Evolutionary conservation across 495 filamentous ascomycete genomes (phyloP).

Genomic region (Aspergillus indologenus): DNA sequence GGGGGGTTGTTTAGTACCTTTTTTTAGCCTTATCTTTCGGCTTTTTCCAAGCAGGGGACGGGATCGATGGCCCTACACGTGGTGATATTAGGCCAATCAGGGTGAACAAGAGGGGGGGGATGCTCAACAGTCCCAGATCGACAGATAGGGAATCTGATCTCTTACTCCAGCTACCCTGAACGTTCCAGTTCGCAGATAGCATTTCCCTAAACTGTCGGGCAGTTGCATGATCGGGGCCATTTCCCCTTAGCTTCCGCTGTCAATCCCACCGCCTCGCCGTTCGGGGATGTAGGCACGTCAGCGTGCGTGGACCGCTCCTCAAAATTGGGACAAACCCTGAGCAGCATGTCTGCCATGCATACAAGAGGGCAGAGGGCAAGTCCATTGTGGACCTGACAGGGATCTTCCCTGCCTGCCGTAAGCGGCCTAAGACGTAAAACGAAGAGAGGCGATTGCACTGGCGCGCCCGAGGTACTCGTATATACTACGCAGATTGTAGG

Average conservation of each 20-base stretch:
- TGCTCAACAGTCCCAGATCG: background rate
- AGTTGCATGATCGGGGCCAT: too few species aligned
- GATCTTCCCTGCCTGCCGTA: too few species aligned
- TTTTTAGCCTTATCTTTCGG: background rate
- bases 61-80: background rate
- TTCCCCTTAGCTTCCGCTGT: constrained; percentile 5
- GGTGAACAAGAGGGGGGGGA: background rate
- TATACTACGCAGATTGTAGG: too few species aligned
- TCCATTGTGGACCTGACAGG: too few species aligned
- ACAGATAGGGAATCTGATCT: background rate
- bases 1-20: too few species aligned
- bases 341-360: too few species aligned
- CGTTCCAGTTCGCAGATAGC: background rate
- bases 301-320: background rate
- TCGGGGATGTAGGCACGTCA: background rate
- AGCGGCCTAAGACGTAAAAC: too few species aligned
- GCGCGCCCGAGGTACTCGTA: too few species aligned
- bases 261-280: background rate
- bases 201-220: background rate
- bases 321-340: constrained; percentile 1
- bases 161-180: background rate
- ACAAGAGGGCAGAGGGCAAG: too few species aligned
- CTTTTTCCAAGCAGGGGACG: background rate
- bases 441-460: too few species aligned
- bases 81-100: constrained; percentile 2